These are phyloP conservation scores for Tripterygium wilfordii DNA, from an alignment of 177 flowering plant genomes.

Conservation along the genomic window DNA sequence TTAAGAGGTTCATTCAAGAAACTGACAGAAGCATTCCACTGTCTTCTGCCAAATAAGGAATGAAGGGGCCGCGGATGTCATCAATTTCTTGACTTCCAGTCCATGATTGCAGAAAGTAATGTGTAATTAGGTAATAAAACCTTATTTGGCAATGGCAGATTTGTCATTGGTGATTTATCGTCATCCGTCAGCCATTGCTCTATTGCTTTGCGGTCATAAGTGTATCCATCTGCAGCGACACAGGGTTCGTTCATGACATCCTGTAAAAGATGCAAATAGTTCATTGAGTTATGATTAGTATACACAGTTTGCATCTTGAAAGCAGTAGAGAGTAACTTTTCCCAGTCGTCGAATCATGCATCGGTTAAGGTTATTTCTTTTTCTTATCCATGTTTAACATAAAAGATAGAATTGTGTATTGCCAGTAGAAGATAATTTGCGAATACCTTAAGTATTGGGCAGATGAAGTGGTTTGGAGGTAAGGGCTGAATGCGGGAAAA, in stretches of 20 bases:
- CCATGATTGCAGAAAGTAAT: slow-evolving; percentile 68
- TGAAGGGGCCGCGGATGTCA: neutral
- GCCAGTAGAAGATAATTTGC: neutral
- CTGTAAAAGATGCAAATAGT: slow-evolving; percentile 27
- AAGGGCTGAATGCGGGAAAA: slow-evolving; percentile 8
- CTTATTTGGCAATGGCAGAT: slow-evolving; percentile 49
- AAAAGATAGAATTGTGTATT: too few species aligned
- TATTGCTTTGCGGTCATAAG: slow-evolving; percentile 75
- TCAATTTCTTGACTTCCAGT: slow-evolving; percentile 52
- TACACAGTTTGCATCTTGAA: too few species aligned
- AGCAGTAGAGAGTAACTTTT: too few species aligned
- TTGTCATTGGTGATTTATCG: slow-evolving; percentile 73
- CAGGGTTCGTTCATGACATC: slow-evolving; percentile 82
- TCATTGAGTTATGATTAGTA: neutral
- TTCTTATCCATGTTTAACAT: neutral
- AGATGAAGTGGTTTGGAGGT: slow-evolving; percentile 69
- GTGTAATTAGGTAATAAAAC: slow-evolving; percentile 56
- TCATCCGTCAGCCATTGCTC: slow-evolving; percentile 59
- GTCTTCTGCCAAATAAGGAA: neutral
- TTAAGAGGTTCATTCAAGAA: too few species aligned
- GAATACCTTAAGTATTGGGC: slow-evolving; percentile 78
- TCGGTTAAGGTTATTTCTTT: neutral
- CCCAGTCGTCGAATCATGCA: neutral
- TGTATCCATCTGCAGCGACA: slow-evolving; percentile 89
- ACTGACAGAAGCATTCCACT: too few species aligned